Percentiles rank a stretch among this genome's conserved stretches.
phyloP scores from a whole-genome alignment of 495 filamentous ascomycete species.

The Podospora bellae-mahoneyi region DNA sequence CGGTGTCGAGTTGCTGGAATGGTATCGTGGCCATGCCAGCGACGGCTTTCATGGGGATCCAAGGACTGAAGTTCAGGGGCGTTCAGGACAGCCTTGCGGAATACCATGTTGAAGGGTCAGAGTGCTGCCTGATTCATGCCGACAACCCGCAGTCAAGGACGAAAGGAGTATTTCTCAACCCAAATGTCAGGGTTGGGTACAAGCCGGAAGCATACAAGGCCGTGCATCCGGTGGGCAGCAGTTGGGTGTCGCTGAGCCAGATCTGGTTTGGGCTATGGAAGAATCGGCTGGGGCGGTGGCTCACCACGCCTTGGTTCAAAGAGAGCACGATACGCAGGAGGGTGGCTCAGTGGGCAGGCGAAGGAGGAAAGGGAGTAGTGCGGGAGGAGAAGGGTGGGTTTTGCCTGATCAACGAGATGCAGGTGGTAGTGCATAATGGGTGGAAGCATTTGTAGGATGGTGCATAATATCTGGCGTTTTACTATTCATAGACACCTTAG shows the following conservation, averaged over 20 bases:
- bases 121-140: conserved; percentile 80
- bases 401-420: conserved; percentile 83
- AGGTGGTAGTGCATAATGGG: conserved; percentile 68
- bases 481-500: not conserved
- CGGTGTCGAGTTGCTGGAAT: conserved; percentile 80
- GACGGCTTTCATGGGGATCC: conserved; percentile 26
- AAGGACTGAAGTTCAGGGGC: conserved; percentile 58
- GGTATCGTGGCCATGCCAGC: conserved; percentile 56
- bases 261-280: conserved; percentile 46
- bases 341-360: conserved; percentile 42
- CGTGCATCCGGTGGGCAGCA: conserved; percentile 26
- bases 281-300: conserved; percentile 35
- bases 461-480: not conserved
- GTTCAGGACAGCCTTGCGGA: conserved; percentile 65
- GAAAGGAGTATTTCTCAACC: conserved; percentile 73
- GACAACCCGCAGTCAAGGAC: conserved; percentile 55
- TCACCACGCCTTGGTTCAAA: conserved; percentile 31
- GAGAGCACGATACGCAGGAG: conserved; percentile 37
- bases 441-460: conserved; percentile 65
- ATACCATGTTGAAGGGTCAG: conserved; percentile 69
- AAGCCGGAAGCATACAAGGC: conserved; percentile 53
- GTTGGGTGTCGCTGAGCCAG: conserved; percentile 34
- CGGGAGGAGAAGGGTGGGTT: conserved; percentile 53
- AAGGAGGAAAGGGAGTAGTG: conserved; percentile 27
- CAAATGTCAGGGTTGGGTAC: conserved; percentile 73